phyloP scores from a whole-genome alignment of 257 asterid genomes.

The Nemophila menziesii region DNA sequence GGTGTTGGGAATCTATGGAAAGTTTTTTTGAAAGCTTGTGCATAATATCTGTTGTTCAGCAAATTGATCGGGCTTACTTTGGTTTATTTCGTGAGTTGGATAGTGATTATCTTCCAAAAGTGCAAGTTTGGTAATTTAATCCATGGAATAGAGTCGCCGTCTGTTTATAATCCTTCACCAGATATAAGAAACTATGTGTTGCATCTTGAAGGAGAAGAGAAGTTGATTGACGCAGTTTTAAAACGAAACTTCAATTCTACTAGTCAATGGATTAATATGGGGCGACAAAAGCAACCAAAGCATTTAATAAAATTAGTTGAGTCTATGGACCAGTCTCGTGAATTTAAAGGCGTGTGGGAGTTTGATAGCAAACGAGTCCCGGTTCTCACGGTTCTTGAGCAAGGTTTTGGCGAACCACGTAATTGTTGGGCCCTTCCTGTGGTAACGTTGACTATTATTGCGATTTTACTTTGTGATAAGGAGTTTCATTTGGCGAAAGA shows the following conservation, averaged over 20 bases:
- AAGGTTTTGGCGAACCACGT: constrained; percentile 64
- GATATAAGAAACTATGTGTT: constrained; percentile 42
- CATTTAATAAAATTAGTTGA: constrained; percentile 29
- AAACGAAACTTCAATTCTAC: constrained; percentile 33
- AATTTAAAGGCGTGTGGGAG: constrained; percentile 39
- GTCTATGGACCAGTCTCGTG: constrained; percentile 27
- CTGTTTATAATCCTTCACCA: constrained; percentile 20
- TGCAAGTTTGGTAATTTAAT: constrained; percentile 8
- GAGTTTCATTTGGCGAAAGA: constrained; percentile 24
- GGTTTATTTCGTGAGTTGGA: constrained; percentile 20
- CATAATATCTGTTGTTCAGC: constrained; percentile 44
- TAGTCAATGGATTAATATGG: constrained; percentile 49
- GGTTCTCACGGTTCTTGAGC: constrained; percentile 37
- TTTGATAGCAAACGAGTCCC: constrained; percentile 47
- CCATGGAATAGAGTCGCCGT: constrained; percentile 23
- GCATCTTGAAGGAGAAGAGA: constrained; percentile 77
- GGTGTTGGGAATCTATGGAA: constrained; percentile 26
- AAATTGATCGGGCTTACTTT: constrained; percentile 45
- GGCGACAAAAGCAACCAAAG: constrained; percentile 46
- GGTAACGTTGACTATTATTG: constrained; percentile 73
- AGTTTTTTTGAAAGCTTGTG: constrained; percentile 29
- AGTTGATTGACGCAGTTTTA: constrained; percentile 46
- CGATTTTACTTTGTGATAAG: constrained; percentile 34
- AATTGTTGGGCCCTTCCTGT: constrained; percentile 91
- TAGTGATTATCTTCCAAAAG: constrained; percentile 20